phyloP scores from a whole-genome alignment of 495 filamentous ascomycete species.

The Talaromyces stipitatus region DNA sequence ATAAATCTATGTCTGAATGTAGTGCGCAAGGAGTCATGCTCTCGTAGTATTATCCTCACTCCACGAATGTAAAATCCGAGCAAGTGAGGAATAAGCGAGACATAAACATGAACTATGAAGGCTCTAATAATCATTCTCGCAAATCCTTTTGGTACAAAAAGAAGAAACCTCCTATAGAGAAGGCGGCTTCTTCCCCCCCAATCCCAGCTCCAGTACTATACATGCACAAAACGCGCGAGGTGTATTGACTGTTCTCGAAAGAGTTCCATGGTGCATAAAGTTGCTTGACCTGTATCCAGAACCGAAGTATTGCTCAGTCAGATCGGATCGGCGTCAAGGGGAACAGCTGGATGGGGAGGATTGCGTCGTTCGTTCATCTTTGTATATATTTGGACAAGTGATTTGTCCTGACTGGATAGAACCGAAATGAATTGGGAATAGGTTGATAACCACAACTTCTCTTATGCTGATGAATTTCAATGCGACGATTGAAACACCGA shows the following conservation, averaged over 20 bases:
- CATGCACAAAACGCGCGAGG: constrained; percentile 38
- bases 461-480: too few species aligned
- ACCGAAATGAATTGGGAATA: too few species aligned
- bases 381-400: too few species aligned
- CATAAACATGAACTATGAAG: constrained; percentile 45
- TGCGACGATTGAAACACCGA: background rate
- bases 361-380: background rate
- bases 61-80: constrained; percentile 10
- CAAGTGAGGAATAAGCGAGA: constrained; percentile 23
- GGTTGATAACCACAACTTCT: too few species aligned
- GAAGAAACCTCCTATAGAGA: constrained; percentile 10
- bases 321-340: constrained; percentile 14
- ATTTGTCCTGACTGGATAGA: too few species aligned
- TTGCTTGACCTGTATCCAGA: constrained; percentile 7
- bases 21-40: constrained; percentile 49
- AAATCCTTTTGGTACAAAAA: constrained; percentile 16
- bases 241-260: constrained; percentile 36
- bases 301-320: background rate
- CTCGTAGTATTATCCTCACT: constrained; percentile 21
- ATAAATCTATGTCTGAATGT: constrained; percentile 15
- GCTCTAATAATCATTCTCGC: constrained; percentile 37
- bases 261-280: constrained; percentile 25
- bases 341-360: constrained; percentile 35
- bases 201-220: constrained; percentile 38
- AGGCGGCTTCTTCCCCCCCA: constrained; percentile 15